Conservation (phyloP, 441 rosid species). For the California macrophylla region DNA sequence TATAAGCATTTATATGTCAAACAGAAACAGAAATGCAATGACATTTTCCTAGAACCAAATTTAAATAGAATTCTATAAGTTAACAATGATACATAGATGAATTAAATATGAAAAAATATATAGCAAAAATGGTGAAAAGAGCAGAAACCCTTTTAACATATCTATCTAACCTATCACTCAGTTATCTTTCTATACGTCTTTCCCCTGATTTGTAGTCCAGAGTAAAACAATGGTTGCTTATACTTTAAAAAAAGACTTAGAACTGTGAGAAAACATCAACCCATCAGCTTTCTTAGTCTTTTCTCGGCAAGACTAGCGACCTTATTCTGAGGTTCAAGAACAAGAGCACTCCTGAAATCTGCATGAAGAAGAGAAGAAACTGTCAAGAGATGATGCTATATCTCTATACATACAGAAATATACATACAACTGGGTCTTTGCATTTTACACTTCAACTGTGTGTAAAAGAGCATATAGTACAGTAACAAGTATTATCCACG, state of each 20-base stretch:
- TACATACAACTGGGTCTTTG: no score
- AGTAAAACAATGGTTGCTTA: background rate
- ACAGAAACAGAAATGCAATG: background rate
- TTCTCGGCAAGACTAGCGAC: conserved; percentile 50
- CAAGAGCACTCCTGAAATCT: conserved; percentile 85
- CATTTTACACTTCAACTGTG: no score
- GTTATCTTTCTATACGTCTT: background rate
- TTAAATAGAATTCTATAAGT: background rate
- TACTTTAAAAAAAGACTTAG: background rate
- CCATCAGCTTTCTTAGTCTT: conserved; percentile 52
- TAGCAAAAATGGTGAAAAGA: background rate
- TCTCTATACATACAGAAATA: background rate
- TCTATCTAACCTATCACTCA: background rate
- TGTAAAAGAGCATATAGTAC: no score
- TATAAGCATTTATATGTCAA: background rate
- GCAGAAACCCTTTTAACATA: background rate
- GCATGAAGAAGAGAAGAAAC: conserved; percentile 12
- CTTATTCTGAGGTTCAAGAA: conserved; percentile 84
- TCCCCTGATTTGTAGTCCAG: background rate
- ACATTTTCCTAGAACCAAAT: background rate
- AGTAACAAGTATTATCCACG: no score
- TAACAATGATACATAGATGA: background rate
- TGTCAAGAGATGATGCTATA: background rate
- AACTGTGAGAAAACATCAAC: conserved; percentile 20
- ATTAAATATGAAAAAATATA: background rate